phyloP scores from a whole-genome alignment of 2,329 filamentous ascomycete genomes.

The Aspergillus pseudoterreus region DNA sequence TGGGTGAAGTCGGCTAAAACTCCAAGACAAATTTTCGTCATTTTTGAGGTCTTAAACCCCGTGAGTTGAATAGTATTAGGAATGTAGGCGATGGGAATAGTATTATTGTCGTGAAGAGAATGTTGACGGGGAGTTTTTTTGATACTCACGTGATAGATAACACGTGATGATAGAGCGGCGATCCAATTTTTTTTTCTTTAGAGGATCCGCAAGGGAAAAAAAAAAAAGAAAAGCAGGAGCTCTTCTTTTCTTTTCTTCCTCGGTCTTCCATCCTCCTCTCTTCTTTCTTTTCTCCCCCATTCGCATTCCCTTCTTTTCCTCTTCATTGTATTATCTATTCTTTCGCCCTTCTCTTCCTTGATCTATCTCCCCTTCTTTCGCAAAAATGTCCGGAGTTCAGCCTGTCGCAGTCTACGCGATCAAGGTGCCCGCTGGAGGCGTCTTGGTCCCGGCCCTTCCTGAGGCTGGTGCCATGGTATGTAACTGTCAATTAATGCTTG shows the following conservation, averaged over 20 bases:
- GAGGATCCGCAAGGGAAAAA: not conserved
- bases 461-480: conserved; percentile 55
- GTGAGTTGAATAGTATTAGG: not conserved
- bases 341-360: conserved; percentile 1
- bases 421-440: conserved; percentile 79
- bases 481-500: not conserved
- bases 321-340: not conserved
- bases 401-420: conserved; percentile 87
- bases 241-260: conserved; percentile 13
- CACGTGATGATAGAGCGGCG: not conserved
- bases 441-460: conserved; percentile 73
- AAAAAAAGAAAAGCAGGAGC: not conserved
- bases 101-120: not conserved
- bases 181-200: conserved; percentile 7
- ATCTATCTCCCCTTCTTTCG: not conserved
- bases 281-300: conserved; percentile 15
- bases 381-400: conserved; percentile 45
- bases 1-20: conserved; percentile 33
- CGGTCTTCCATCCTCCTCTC: conserved; percentile 19
- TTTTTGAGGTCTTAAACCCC: not conserved
- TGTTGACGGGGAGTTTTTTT: not conserved
- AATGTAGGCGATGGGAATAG: not conserved
- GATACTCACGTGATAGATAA: not conserved
- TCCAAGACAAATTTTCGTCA: conserved; percentile 24
- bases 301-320: conserved; percentile 5